Evolutionary conservation across 2,329 filamentous ascomycete species (phyloP).

Genomic region (Xylogone sp.): DNA sequence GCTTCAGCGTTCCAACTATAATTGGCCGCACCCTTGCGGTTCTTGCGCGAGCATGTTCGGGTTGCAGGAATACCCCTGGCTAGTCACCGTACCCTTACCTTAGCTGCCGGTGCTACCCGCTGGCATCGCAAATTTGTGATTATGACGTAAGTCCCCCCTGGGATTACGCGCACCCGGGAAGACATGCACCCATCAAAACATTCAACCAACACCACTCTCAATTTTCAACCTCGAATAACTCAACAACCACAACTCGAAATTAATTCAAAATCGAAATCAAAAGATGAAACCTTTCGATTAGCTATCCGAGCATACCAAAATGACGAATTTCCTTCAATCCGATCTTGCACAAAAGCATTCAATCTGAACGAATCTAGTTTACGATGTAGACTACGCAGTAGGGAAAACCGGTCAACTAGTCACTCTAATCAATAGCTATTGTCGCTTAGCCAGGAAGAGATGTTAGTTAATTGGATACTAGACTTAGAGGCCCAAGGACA

Average conservation of each 20-base stretch:
- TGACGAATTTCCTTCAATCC: not conserved
- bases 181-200: no score
- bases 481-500: not conserved
- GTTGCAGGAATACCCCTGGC: no score
- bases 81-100: no score
- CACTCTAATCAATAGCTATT: not conserved
- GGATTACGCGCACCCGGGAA: no score
- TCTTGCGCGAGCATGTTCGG: no score
- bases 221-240: no score
- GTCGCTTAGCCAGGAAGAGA: not conserved
- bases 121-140: no score
- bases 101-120: no score
- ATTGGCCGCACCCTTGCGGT: no score
- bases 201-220: no score
- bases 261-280: not conserved
- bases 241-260: not conserved
- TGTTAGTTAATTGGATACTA: not conserved
- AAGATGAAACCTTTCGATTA: not conserved
- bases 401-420: not conserved
- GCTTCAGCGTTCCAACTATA: no score
- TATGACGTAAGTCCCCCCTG: no score
- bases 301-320: not conserved
- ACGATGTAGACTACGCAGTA: conserved; percentile 26
- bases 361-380: not conserved
- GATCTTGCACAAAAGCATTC: not conserved